Conservation (phyloP, 2,329 filamentous ascomycete genomes). For the Paraconiothyrium sp. region DNA sequence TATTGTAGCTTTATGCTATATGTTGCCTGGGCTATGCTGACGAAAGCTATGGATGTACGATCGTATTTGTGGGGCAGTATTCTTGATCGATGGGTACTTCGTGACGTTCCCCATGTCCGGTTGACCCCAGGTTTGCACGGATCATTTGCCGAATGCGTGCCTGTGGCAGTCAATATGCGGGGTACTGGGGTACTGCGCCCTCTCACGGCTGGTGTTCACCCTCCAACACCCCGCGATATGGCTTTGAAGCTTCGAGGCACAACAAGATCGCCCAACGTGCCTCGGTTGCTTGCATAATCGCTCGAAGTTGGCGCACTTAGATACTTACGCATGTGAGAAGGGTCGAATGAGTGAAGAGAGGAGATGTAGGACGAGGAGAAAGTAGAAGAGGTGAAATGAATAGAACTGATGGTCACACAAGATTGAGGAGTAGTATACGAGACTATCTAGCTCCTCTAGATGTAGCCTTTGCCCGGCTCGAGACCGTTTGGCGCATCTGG, state of each 20-base stretch:
- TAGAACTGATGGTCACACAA: not conserved
- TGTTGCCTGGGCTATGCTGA: not conserved
- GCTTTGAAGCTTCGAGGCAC: constrained; percentile 2
- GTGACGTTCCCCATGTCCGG: not conserved
- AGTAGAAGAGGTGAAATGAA: not conserved
- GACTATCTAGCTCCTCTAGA: not conserved
- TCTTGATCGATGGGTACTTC: not conserved
- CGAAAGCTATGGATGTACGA: not conserved
- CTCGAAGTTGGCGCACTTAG: not conserved
- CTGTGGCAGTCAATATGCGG: not conserved
- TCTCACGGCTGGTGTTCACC: constrained; percentile 3
- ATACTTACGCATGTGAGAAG: not conserved
- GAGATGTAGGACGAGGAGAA: not conserved
- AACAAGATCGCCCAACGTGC: constrained; percentile 13
- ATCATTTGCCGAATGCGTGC: constrained; percentile 5
- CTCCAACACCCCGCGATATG: not conserved
- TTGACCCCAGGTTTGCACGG: constrained; percentile 6
- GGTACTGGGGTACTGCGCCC: constrained; percentile 6
- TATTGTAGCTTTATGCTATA: not conserved
- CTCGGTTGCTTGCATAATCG: constrained; percentile 10
- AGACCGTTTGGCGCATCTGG: not conserved
- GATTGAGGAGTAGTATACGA: not conserved
- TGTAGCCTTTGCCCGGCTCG: not conserved
- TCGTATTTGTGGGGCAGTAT: not conserved
- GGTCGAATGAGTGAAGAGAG: not conserved